These are phyloP conservation scores for Aspergillus chevalieri DNA, from an alignment of 2,329 filamentous ascomycete species.

Conservation along the genomic window DNA sequence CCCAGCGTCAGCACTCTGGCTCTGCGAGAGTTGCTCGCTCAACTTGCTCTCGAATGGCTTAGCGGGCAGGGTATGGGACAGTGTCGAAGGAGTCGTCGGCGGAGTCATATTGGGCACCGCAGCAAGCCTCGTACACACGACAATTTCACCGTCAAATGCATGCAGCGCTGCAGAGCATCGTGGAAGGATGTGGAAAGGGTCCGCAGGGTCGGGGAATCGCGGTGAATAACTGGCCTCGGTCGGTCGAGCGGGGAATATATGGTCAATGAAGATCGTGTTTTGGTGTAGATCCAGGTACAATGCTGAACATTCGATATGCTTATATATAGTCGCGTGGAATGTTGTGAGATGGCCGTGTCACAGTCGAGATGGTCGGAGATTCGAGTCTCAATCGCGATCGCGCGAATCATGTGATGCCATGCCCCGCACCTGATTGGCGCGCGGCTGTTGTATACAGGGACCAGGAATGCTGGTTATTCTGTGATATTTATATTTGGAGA, in stretches of 20 bases:
- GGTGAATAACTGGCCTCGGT: background rate
- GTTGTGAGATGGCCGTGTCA: background rate
- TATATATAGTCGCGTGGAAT: background rate
- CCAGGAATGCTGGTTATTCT: background rate
- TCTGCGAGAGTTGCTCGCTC: conserved; percentile 31
- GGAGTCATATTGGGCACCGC: conserved; percentile 14
- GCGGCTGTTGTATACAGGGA: background rate
- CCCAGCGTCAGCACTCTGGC: conserved; percentile 10
- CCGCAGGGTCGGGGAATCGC: background rate
- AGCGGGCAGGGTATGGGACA: conserved; percentile 16
- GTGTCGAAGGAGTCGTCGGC: conserved; percentile 13
- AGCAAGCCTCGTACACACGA: conserved; percentile 3
- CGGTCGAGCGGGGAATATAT: background rate
- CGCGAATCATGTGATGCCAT: conserved; percentile 1
- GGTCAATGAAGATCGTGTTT: background rate
- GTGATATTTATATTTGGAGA: background rate
- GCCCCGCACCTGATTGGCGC: conserved; percentile 5
- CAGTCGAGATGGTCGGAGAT: background rate
- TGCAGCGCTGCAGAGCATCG: background rate
- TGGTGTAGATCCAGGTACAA: too few relatives aligned
- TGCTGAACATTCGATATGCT: background rate
- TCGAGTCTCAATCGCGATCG: background rate
- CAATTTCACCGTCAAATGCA: conserved; percentile 1
- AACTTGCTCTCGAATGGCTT: conserved; percentile 30
- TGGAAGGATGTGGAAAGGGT: background rate